Conservation (phyloP, 257 asterid genomes). For the Orobanche coerulescens region DNA sequence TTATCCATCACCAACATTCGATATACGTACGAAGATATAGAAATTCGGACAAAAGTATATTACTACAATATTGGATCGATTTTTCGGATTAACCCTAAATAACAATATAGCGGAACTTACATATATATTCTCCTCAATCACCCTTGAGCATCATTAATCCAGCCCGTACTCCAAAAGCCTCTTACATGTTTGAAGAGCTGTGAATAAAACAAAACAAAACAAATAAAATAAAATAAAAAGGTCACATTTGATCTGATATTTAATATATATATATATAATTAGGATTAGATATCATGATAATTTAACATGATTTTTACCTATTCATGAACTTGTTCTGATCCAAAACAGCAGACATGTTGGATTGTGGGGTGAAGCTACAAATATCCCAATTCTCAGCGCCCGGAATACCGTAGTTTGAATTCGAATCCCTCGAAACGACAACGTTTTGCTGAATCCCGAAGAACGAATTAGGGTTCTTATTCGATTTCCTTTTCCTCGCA, state of each 20-base stretch:
- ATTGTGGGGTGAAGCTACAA: conserved; percentile 28
- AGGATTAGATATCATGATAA: background rate
- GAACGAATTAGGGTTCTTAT: conserved; percentile 25
- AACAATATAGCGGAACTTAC: conserved; percentile 27
- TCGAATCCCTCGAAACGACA: conserved; percentile 20
- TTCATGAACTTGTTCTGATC: conserved; percentile 41
- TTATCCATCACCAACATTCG: background rate
- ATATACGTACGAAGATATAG: background rate
- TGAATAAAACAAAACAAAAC: background rate
- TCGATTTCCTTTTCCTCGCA: conserved; percentile 28
- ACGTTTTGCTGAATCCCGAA: conserved; percentile 36
- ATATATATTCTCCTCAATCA: conserved; percentile 10
- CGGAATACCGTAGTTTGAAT: conserved; percentile 17
- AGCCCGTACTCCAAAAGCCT: conserved; percentile 17
- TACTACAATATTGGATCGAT: conserved; percentile 22
- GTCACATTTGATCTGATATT: background rate
- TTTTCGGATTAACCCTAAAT: conserved; percentile 8
- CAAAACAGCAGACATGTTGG: conserved; percentile 34
- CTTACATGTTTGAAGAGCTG: conserved; percentile 36
- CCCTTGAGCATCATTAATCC: conserved; percentile 8
- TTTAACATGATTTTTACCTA: conserved; percentile 31
- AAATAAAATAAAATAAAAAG: background rate
- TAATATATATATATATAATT: background rate
- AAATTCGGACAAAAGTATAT: conserved; percentile 16
- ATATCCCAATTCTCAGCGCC: conserved; percentile 40